Evolutionary conservation across 768 basidiomycete species (phyloP).

Genomic region (Tephrocybe sp.): DNA sequence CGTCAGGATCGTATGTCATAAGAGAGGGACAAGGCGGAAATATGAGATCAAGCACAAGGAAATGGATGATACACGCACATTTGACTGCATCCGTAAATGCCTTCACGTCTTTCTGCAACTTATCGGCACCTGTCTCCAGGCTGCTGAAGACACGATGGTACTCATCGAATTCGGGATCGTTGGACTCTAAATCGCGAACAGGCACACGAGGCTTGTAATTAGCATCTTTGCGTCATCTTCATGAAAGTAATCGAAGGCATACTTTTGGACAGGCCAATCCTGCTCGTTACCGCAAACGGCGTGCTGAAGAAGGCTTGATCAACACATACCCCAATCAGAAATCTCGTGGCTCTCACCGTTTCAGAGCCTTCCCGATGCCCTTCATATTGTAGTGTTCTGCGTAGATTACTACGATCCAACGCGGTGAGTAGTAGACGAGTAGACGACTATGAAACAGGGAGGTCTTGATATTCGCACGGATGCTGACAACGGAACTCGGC

Average conservation of each 20-base stretch:
- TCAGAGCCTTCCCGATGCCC: conserved; percentile 37
- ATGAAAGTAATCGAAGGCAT: conserved; percentile 24
- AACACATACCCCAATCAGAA: conserved; percentile 5
- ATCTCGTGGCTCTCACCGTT: conserved; percentile 49
- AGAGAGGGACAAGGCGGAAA: conserved; percentile 2
- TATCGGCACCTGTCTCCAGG: conserved; percentile 82
- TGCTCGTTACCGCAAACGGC: conserved; percentile 85
- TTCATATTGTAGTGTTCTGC: conserved; percentile 54
- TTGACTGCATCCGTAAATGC: conserved; percentile 83
- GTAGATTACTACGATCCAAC: background rate
- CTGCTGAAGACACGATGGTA: conserved; percentile 73
- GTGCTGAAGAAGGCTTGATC: conserved; percentile 53
- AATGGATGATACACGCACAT: conserved; percentile 40
- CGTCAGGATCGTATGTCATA: background rate
- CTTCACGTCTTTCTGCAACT: conserved; percentile 90
- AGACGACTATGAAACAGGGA: conserved; percentile 12
- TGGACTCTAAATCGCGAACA: conserved; percentile 51
- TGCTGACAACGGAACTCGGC: conserved; percentile 1
- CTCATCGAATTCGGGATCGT: conserved; percentile 90
- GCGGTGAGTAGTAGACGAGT: background rate
- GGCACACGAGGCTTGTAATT: background rate
- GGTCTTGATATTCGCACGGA: conserved; percentile 14
- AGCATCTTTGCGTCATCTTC: background rate
- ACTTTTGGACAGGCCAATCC: conserved; percentile 95
- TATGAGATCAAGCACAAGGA: background rate